Base-by-base conservation (phyloP, 2,329 filamentous ascomycete genomes). In the Dothistroma septosporum region DNA sequence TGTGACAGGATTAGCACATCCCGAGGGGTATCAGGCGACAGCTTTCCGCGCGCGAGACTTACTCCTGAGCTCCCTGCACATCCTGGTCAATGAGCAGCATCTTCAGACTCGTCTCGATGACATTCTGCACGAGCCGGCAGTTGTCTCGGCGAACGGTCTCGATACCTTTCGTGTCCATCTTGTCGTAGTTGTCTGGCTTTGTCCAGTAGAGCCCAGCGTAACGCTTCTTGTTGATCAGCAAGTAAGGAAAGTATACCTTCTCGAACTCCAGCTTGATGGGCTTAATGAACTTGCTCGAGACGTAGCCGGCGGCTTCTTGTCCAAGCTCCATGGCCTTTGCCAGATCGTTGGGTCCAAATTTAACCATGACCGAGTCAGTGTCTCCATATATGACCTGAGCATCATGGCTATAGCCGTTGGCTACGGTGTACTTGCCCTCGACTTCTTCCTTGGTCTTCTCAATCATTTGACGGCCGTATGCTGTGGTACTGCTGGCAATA, bases 121-220 rank as follows among this genome's bases (percentile, higher is more conserved):
- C 94, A 2, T 90, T 97, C 76, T 97, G 93, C 16, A 97, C 94
- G 61, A 99, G 80, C 56, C 94, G 82, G 74, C 94, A 99, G 74
- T 99, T 99, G 76, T 99, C 94, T 82, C 94, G 84, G 68, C 94
- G 88, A 52, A 99, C 95, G 3, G 94, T 99, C 77, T 99, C 94
- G 67, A 99, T 97, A 82, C 94, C 94, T 76, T 99, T 99, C 62
- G 91, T 97, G 76, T 99, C 94, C 95, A 99, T 99, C 82, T 97
- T 99, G 83, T 99, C 95, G 75, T 89, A 94, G 76, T 96, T 97
- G 47, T 93, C 85, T 0, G 93, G 86, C 67, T 89, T 94, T 5
- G 94, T 99, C 92, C 92, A 99, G 78, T 91, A 97, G 33, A 99
- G 78, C n/a, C 94, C 94, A 9, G 94, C 94, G 72, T 99, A 99